These are phyloP conservation scores for Biscutella laevigata DNA, from an alignment of 441 rosid species.

Conservation along the genomic window DNA sequence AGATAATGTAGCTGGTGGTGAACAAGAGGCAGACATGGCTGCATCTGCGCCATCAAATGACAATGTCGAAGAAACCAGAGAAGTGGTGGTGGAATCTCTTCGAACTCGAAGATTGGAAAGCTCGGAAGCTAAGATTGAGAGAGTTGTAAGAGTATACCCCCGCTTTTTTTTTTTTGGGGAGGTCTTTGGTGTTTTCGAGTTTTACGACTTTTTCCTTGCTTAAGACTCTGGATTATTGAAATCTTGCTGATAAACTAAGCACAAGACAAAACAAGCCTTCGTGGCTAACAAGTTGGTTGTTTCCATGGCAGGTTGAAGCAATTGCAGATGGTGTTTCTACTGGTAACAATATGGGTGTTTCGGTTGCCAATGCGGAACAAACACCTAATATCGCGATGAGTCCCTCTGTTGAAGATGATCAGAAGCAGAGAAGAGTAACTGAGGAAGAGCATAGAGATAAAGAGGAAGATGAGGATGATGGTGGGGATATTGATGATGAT, in stretches of 20 bases:
- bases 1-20: slow-evolving; percentile 30
- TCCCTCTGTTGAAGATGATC: slow-evolving; percentile 17
- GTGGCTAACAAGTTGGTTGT: slow-evolving; percentile 11
- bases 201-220: neutral
- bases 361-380: slow-evolving; percentile 29
- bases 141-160: slow-evolving; percentile 33
- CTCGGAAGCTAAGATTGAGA: slow-evolving; percentile 25
- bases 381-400: slow-evolving; percentile 11
- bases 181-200: neutral
- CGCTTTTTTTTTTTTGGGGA: neutral
- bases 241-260: neutral
- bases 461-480: neutral
- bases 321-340: slow-evolving; percentile 21
- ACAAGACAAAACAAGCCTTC: slow-evolving; percentile 3
- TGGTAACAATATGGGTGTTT: slow-evolving; percentile 28
- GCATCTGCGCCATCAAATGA: slow-evolving; percentile 25
- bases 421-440: slow-evolving; percentile 12
- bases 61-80: slow-evolving; percentile 29
- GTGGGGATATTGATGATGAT: neutral
- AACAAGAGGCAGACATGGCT: slow-evolving; percentile 22
- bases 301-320: slow-evolving; percentile 36
- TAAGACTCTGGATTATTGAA: neutral
- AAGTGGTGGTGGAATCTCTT: slow-evolving; percentile 28
- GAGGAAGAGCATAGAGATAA: slow-evolving; percentile 12
- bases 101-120: slow-evolving; percentile 33